Conservation (phyloP, 345 rosid genomes). For the rapeseed (Brassica napus) region DNA sequence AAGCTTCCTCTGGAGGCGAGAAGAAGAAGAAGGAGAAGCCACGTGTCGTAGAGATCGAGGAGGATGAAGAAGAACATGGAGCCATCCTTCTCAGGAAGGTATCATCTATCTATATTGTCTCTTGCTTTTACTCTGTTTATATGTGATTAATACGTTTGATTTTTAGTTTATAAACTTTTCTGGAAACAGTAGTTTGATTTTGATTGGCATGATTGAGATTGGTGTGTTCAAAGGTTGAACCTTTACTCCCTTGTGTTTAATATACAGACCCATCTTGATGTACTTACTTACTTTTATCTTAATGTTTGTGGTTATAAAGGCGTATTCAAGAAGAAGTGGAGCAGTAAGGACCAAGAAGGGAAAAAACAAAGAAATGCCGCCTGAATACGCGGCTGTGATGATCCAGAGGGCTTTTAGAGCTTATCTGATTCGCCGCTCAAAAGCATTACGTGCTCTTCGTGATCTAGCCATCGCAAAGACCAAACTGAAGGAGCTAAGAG, state of each 20-base stretch:
- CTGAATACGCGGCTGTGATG: slow-evolving; percentile 75
- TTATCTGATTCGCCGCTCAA: slow-evolving; percentile 77
- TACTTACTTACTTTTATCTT: slow-evolving; percentile 1
- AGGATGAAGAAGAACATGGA: slow-evolving; percentile 49
- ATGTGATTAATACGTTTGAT: background rate
- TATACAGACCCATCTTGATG: background rate
- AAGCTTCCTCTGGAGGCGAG: slow-evolving; percentile 57
- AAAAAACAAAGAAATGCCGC: slow-evolving; percentile 72
- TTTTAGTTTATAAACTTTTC: too few relatives aligned
- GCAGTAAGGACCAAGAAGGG: slow-evolving; percentile 57
- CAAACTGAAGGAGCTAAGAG: slow-evolving; percentile 86
- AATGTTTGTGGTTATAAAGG: slow-evolving; percentile 46
- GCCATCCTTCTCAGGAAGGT: slow-evolving; percentile 66
- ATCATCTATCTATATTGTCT: background rate
- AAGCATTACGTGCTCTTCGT: slow-evolving; percentile 81
- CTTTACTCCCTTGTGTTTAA: background rate
- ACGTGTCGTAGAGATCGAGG: slow-evolving; percentile 74
- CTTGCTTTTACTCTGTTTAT: background rate
- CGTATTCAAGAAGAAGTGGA: slow-evolving; percentile 72
- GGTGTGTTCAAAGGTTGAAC: slow-evolving; percentile 10
- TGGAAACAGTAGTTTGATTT: background rate
- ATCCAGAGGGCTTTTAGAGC: slow-evolving; percentile 84
- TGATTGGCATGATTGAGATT: slow-evolving; percentile 22
- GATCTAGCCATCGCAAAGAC: slow-evolving; percentile 89
- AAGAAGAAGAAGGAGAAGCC: slow-evolving; percentile 48